A percentile compares a stretch with the other conserved stretches of the same genome.
Evolutionary conservation across 306 rosid genomes (phyloP).

Genomic region (Lupinus albus): DNA sequence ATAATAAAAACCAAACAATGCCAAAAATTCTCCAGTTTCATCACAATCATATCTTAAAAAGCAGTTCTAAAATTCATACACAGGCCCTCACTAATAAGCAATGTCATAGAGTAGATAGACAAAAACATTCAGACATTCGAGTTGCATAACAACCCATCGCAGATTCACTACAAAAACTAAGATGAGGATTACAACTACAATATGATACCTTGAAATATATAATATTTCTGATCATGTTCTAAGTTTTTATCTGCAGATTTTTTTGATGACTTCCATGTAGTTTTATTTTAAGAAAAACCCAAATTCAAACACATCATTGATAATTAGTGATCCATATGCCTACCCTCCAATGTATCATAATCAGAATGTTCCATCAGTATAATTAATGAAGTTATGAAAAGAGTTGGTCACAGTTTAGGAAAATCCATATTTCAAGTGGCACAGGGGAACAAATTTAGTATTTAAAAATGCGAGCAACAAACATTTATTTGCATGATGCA

Average conservation of each 20-base stretch:
- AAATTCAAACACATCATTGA: no score
- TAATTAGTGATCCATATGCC: no score
- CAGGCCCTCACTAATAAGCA: not conserved
- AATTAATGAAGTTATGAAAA: not conserved
- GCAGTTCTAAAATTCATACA: not conserved
- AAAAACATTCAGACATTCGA: not conserved
- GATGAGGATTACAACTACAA: conserved; percentile 1
- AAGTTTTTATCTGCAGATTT: conserved; percentile 4
- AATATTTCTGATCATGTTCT: not conserved
- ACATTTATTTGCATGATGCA: not conserved
- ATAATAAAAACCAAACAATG: no score
- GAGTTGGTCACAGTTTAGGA: conserved; percentile 6
- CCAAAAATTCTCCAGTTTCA: not conserved
- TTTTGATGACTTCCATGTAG: not conserved
- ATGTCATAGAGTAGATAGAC: not conserved
- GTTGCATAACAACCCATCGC: not conserved
- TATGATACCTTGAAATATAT: conserved; percentile 1
- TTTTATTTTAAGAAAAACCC: no score
- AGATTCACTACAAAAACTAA: no score
- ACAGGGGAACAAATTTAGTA: not conserved
- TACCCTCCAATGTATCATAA: not conserved
- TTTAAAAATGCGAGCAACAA: not conserved
- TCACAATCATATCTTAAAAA: not conserved
- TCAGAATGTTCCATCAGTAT: not conserved
- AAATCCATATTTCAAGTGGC: not conserved